These are phyloP conservation scores for Mariannaea sp. DNA, from an alignment of 2,329 filamentous ascomycete genomes.

Conservation along the genomic window DNA sequence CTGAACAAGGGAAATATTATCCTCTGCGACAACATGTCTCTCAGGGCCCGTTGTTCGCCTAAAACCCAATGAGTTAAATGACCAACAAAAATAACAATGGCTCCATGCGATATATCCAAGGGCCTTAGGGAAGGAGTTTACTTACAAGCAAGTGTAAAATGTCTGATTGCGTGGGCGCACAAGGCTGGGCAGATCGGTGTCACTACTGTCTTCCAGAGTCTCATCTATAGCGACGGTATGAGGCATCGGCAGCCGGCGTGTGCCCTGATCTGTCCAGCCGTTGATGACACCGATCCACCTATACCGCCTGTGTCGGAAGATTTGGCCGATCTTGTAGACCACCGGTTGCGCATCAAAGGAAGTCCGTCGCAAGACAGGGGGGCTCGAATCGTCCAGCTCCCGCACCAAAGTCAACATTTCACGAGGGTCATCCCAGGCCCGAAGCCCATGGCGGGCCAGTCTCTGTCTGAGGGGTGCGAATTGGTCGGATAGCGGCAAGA, in stretches of 20 bases:
- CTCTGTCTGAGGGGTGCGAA: constrained; percentile 42
- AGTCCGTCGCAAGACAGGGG: constrained; percentile 43
- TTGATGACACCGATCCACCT: constrained; percentile 80
- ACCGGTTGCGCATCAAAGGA: constrained; percentile 30
- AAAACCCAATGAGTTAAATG: constrained; percentile 18
- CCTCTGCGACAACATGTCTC: constrained; percentile 58
- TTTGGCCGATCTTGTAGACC: constrained; percentile 73
- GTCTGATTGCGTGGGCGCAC: constrained; percentile 53
- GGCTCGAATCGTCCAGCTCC: constrained; percentile 50
- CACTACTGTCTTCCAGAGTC: constrained; percentile 34
- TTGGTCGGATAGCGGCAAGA: constrained; percentile 62
- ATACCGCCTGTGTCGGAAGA: constrained; percentile 84
- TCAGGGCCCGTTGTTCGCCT: constrained; percentile 43
- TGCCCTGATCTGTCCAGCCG: constrained; percentile 73
- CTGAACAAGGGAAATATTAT: constrained; percentile 73
- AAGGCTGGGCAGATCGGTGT: constrained; percentile 37
- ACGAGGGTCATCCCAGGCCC: constrained; percentile 39
- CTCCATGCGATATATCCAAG: not conserved
- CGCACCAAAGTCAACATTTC: constrained; percentile 44
- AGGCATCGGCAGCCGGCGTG: constrained; percentile 35
- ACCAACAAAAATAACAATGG: not conserved
- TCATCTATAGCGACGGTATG: constrained; percentile 36
- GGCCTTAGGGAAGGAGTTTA: constrained; percentile 31
- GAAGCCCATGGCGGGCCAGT: constrained; percentile 35
- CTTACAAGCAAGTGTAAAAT: constrained; percentile 82